Percentiles rank a stretch among this genome's conserved stretches.
Conservation (phyloP, 306 rosid species). For the Biancaea sappan region DNA sequence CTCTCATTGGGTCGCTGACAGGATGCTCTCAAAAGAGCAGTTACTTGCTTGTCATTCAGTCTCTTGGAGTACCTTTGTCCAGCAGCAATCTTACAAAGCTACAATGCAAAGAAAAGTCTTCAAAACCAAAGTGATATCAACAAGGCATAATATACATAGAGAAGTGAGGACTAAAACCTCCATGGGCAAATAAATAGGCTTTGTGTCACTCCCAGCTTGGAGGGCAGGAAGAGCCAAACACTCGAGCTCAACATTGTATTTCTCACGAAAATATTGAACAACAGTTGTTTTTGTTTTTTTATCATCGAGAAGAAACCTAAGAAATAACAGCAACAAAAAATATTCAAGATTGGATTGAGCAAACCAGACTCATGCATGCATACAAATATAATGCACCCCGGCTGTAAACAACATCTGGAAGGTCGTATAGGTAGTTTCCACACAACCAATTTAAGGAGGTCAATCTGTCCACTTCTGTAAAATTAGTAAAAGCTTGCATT, state of each 20-base stretch:
- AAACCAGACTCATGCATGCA: neutral
- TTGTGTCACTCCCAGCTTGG: constrained; percentile 66
- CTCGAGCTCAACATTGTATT: constrained; percentile 31
- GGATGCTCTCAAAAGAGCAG: constrained; percentile 56
- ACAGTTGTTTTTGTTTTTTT: constrained; percentile 18
- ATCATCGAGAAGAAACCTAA: constrained; percentile 73
- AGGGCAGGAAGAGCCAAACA: constrained; percentile 60
- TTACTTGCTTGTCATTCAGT: constrained; percentile 64
- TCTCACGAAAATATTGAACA: constrained; percentile 54
- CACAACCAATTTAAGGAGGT: too few species aligned
- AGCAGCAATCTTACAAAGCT: constrained; percentile 59
- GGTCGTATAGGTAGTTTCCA: too few species aligned
- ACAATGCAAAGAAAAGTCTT: neutral
- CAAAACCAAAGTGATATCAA: neutral
- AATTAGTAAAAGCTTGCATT: neutral
- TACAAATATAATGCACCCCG: neutral
- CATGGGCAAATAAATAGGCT: constrained; percentile 67
- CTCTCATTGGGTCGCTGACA: constrained; percentile 62
- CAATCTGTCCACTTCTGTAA: too few species aligned
- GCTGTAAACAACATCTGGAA: neutral
- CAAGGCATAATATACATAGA: neutral
- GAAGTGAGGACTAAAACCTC: constrained; percentile 53
- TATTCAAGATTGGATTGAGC: neutral
- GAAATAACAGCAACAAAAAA: constrained; percentile 15
- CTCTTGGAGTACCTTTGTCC: constrained; percentile 73